phyloP scores from a whole-genome alignment of 495 filamentous ascomycete species.

The Penicillium daleae region DNA sequence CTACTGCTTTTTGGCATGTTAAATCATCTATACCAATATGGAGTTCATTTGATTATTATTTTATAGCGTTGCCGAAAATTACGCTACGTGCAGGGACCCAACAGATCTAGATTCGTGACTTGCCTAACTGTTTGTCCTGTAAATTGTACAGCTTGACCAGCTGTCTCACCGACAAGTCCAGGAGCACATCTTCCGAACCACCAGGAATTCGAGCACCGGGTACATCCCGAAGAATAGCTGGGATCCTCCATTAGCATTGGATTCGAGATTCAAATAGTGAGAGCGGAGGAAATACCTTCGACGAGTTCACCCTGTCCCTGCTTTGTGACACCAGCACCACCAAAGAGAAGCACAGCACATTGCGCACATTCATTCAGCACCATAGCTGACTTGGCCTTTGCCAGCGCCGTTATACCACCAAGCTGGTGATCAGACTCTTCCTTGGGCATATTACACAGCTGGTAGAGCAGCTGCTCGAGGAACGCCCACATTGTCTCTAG shows the following conservation, averaged over 20 bases:
- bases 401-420: conserved; percentile 69
- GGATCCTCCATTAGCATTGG: background rate
- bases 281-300: too few relatives aligned
- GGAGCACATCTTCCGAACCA: conserved; percentile 74
- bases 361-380: conserved; percentile 72
- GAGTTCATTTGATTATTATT: too few relatives aligned
- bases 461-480: conserved; percentile 75
- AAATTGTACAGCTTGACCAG: conserved; percentile 71
- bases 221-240: conserved; percentile 68
- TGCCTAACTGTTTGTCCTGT: too few relatives aligned
- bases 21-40: too few relatives aligned
- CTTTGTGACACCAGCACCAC: conserved; percentile 71
- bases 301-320: conserved; percentile 70
- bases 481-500: conserved; percentile 74
- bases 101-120: too few relatives aligned
- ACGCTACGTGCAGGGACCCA: too few relatives aligned
- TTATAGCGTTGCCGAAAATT: too few relatives aligned
- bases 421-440: conserved; percentile 65
- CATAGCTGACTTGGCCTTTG: conserved; percentile 72
- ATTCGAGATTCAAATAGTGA: conserved; percentile 33
- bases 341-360: conserved; percentile 69
- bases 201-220: conserved; percentile 66
- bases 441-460: conserved; percentile 64
- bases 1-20: too few relatives aligned
- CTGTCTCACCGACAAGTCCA: conserved; percentile 71